Base-by-base conservation (phyloP, 768 basidiomycete species). In the Amanita rimosa region DNA sequence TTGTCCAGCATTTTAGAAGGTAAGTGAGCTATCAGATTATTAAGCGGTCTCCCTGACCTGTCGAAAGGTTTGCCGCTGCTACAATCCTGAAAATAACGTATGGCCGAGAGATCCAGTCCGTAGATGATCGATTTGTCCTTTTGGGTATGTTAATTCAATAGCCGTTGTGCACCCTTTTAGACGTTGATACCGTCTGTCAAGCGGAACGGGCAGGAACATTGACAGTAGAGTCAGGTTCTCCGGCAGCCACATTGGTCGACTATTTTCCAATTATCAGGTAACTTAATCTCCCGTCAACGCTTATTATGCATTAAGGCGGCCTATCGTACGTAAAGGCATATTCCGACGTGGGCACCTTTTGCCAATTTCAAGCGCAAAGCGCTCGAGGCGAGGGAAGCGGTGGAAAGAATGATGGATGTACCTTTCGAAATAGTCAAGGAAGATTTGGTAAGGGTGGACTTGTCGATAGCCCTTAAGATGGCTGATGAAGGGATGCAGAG, bases 271-370 rank as follows among this genome's bases (percentile, higher is more conserved):
- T 64, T 33, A 55, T 75, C 58, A 72, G 61, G 72, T 68, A 54
- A 49, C 56, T 53, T 44, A 22, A 49, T 39, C n/a, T 16, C 38
- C 48, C 39, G 40, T 49, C 40, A 43, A 24, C 19, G 48, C 41
- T 49, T 49, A 49, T 43, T 49, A 43, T 49, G 34, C 40, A 41
- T 31, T n/a, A 31, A 36, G 27, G 10, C n/a, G 37, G 38, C 31
- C 16, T 22, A 6, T 49, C 41, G 14, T n/a, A 36, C 27, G 38
- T 35, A 40, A 34, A 73, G 71, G 54, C 65, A 74, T 54, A 67
- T 76, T 33, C 74, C 74, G 7, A 68, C 68, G 10, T 76, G 74
- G 74, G 67, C 67, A 6, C 74, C 74, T 7, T 72, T 72, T 44
- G 61, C 68, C 3, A 62, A 61, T 10, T 74, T 76, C 58, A 76